Conservation (phyloP, 192 early-diverging fungal species). For the Coemansia sp. region DNA sequence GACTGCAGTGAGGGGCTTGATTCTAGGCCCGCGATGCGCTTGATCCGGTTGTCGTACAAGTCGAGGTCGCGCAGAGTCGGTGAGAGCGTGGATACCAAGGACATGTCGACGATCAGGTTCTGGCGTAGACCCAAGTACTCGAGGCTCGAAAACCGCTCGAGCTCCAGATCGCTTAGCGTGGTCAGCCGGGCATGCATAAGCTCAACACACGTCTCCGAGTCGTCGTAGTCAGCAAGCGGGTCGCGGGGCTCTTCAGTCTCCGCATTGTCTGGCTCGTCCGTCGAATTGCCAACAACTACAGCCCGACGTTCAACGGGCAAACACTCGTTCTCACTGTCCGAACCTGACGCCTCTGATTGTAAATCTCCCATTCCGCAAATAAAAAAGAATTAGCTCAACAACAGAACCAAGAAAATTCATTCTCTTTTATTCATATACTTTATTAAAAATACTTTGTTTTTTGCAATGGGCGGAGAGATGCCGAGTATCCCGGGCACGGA, state of each 20-base stretch:
- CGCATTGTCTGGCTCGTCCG: background rate
- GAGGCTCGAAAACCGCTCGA: conserved; percentile 22
- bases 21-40: conserved; percentile 66
- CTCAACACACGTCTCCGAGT: conserved; percentile 30
- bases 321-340: background rate
- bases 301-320: too few relatives aligned
- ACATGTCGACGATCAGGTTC: conserved; percentile 76
- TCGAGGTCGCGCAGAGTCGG: conserved; percentile 75
- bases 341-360: background rate
- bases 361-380: background rate
- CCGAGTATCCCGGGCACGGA: conserved; percentile 19
- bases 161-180: conserved; percentile 17
- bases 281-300: too few relatives aligned
- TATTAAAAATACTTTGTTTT: background rate
- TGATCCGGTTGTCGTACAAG: conserved; percentile 93
- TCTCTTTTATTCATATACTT: background rate
- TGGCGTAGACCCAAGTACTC: conserved; percentile 79
- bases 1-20: conserved; percentile 58
- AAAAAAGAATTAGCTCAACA: background rate
- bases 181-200: conserved; percentile 41
- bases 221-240: conserved; percentile 13
- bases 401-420: too few relatives aligned
- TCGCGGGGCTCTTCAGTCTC: background rate
- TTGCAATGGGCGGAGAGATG: conserved; percentile 18
- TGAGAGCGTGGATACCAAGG: conserved; percentile 53